Conservation (phyloP, 1,284 basidiomycete genomes). For the Ceratobasidium sp. region DNA sequence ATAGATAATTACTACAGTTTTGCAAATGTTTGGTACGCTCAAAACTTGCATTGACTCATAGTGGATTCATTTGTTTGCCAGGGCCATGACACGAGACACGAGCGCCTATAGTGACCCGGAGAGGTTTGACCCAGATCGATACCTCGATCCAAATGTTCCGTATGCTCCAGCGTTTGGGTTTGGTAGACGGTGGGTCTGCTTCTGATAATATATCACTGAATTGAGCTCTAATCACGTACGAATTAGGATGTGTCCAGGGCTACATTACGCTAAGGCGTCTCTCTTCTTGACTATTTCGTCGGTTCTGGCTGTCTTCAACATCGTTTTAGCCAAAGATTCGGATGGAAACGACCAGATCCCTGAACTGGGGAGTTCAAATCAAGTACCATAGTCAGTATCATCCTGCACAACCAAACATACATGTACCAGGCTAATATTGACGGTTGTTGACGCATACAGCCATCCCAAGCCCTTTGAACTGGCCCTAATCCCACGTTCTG, state of each 20-base stretch:
- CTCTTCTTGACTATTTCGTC: conserved; percentile 37
- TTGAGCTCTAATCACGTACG: neutral
- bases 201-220: neutral
- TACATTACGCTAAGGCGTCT: conserved; percentile 39
- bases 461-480: too few relatives aligned
- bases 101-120: conserved; percentile 11
- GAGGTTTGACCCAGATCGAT: conserved; percentile 26
- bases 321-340: conserved; percentile 47
- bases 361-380: conserved; percentile 6
- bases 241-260: conserved; percentile 45
- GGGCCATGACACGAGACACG: conserved; percentile 22
- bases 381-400: conserved; percentile 25
- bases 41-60: neutral
- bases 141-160: conserved; percentile 15
- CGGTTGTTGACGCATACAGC: too few relatives aligned
- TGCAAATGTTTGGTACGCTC: conserved; percentile 20
- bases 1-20: neutral
- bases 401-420: too few relatives aligned
- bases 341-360: conserved; percentile 48
- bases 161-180: conserved; percentile 25
- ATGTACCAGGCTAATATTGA: too few relatives aligned
- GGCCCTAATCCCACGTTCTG: too few relatives aligned
- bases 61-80: neutral
- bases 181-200: neutral
- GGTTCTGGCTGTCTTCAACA: conserved; percentile 52